phyloP scores from a whole-genome alignment of 1,139 yeast species.

The Pichia sp. region DNA sequence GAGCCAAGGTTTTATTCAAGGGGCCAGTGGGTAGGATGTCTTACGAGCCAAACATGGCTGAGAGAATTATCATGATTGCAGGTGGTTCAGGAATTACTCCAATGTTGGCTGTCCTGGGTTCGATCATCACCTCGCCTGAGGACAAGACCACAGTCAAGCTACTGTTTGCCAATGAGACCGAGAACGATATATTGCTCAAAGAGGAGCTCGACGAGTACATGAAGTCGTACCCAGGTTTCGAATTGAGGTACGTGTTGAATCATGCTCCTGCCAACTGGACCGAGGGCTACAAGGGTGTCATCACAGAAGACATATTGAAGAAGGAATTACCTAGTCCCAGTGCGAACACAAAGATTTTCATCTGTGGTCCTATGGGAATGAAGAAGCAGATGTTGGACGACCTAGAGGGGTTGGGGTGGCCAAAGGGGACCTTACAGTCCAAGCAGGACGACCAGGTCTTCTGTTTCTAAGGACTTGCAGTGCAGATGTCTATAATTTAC shows the following conservation, averaged over 20 bases:
- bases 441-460: constrained; percentile 64
- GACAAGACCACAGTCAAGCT: constrained; percentile 58
- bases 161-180: constrained; percentile 68
- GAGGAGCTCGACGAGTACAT: constrained; percentile 68
- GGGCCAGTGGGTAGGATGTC: constrained; percentile 74
- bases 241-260: constrained; percentile 46
- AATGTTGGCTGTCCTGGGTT: constrained; percentile 63
- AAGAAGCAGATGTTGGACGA: constrained; percentile 47
- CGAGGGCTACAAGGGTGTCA: constrained; percentile 57
- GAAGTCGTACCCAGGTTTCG: constrained; percentile 55
- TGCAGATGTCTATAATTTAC: not conserved
- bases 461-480: constrained; percentile 43
- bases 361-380: constrained; percentile 79
- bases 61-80: constrained; percentile 65
- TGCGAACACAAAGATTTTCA: constrained; percentile 50
- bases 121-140: constrained; percentile 60
- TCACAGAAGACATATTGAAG: constrained; percentile 53
- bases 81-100: constrained; percentile 86
- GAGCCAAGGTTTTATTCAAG: constrained; percentile 63
- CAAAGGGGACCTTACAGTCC: constrained; percentile 46
- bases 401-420: constrained; percentile 62
- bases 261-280: constrained; percentile 40
- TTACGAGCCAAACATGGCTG: constrained; percentile 56
- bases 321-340: constrained; percentile 48
- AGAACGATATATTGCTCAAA: constrained; percentile 65